Evolutionary conservation across 257 asterid species (phyloP).

Genomic region (Ophiorrhiza pumila): DNA sequence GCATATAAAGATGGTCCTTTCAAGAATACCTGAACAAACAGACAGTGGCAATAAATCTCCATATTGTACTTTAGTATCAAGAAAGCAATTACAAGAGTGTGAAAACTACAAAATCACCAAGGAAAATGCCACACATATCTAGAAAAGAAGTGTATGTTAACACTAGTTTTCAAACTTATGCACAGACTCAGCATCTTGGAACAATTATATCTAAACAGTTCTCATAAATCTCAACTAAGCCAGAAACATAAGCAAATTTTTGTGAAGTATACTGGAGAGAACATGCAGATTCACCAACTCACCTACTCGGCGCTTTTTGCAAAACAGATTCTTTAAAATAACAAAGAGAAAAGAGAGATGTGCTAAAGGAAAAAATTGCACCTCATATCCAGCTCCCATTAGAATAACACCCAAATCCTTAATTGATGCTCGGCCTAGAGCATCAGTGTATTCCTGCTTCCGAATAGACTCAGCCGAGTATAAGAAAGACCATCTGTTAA

Average conservation of each 20-base stretch:
- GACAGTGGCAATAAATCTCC: not conserved
- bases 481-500: constrained; percentile 71
- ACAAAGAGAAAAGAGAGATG: not conserved
- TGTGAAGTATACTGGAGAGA: not conserved
- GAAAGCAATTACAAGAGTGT: constrained; percentile 1
- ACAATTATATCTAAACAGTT: not conserved
- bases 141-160: not conserved
- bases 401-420: constrained; percentile 67
- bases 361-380: constrained; percentile 16
- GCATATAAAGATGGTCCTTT: constrained; percentile 86
- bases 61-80: not conserved
- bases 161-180: not conserved
- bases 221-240: not conserved
- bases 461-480: constrained; percentile 66
- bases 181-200: not conserved
- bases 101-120: not conserved
- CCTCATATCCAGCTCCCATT: constrained; percentile 90
- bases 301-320: not conserved
- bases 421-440: constrained; percentile 65
- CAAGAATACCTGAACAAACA: constrained; percentile 53
- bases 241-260: not conserved
- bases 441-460: constrained; percentile 66
- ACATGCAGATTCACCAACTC: not conserved
- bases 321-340: not conserved
- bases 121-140: not conserved